Evolutionary conservation across 179 eudicot species (phyloP).

Genomic region (Nepenthes alata): DNA sequence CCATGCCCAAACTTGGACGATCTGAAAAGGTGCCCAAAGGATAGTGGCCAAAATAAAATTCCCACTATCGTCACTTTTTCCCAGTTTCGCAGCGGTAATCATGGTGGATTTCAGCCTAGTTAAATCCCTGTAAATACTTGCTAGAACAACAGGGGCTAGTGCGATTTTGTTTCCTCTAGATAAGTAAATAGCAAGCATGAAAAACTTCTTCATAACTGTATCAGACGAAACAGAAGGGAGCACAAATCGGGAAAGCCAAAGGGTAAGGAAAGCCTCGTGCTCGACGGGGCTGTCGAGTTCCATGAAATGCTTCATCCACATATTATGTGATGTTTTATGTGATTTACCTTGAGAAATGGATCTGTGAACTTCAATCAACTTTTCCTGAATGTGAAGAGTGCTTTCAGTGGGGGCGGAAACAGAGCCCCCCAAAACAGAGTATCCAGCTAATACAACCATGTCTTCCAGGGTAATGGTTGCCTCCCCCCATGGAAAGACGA

Average conservation of each 20-base stretch:
- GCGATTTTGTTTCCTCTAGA: constrained; percentile 13
- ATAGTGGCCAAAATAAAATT: neutral
- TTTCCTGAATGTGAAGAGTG: constrained; percentile 10
- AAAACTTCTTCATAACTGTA: neutral
- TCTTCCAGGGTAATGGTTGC: constrained; percentile 34
- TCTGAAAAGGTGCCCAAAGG: constrained; percentile 9
- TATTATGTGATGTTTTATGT: neutral
- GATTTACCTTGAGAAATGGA: neutral
- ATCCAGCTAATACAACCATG: constrained; percentile 30
- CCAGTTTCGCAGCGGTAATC: neutral
- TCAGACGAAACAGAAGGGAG: neutral
- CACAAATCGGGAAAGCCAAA: constrained; percentile 15
- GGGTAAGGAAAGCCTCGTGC: constrained; percentile 16
- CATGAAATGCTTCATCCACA: constrained; percentile 9
- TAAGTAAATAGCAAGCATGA: constrained; percentile 10
- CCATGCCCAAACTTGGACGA: constrained; percentile 16
- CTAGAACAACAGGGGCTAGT: constrained; percentile 17
- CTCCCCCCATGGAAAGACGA: constrained; percentile 46
- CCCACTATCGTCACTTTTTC: neutral
- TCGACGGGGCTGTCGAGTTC: constrained; percentile 1
- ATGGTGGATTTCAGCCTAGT: neutral
- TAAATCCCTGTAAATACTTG: constrained; percentile 12
- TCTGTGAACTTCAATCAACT: constrained; percentile 6
- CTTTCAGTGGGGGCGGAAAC: neutral
- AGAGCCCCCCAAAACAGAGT: constrained; percentile 22